These are phyloP conservation scores for Mycena vulgaris DNA, from an alignment of 768 basidiomycete genomes.

Conservation along the genomic window DNA sequence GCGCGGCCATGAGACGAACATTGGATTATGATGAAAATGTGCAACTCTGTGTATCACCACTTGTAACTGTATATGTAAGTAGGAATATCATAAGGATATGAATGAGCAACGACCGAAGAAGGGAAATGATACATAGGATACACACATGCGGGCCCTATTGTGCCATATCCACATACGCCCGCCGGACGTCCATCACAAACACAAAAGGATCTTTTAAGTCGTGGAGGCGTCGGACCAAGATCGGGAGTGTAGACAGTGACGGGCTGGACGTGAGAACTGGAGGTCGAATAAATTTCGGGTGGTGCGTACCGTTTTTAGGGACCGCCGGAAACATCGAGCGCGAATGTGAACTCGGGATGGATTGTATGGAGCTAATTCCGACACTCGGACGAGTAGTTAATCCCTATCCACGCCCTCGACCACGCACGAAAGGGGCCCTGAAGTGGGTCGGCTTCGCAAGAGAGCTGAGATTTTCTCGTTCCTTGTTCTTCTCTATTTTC, in stretches of 20 bases:
- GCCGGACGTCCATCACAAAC: conserved; percentile 80
- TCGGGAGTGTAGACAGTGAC: conserved; percentile 73
- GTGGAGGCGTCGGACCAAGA: conserved; percentile 81
- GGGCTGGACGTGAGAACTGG: conserved; percentile 89
- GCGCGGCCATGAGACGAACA: not conserved
- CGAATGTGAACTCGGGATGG: conserved; percentile 79
- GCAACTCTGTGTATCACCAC: too few species aligned
- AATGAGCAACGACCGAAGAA: too few species aligned
- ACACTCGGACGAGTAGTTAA: conserved; percentile 82
- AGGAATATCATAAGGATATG: too few species aligned
- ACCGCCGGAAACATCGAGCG: conserved; percentile 78
- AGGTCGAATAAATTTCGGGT: conserved; percentile 3
- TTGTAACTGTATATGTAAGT: too few species aligned
- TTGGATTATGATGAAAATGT: too few species aligned
- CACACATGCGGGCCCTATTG: conserved; percentile 19
- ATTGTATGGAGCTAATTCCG: conserved; percentile 71
- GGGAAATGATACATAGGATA: conserved; percentile 6
- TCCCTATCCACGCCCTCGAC: conserved; percentile 86
- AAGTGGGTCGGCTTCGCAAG: conserved; percentile 67
- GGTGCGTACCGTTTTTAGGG: conserved; percentile 75
- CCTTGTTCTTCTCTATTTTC: conserved; percentile 74
- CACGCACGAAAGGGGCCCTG: conserved; percentile 64
- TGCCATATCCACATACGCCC: conserved; percentile 61
- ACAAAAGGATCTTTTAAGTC: conserved; percentile 76
- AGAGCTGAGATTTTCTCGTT: conserved; percentile 70